Conservation (phyloP, 345 rosid species). For the Toxicodendron radicans region DNA sequence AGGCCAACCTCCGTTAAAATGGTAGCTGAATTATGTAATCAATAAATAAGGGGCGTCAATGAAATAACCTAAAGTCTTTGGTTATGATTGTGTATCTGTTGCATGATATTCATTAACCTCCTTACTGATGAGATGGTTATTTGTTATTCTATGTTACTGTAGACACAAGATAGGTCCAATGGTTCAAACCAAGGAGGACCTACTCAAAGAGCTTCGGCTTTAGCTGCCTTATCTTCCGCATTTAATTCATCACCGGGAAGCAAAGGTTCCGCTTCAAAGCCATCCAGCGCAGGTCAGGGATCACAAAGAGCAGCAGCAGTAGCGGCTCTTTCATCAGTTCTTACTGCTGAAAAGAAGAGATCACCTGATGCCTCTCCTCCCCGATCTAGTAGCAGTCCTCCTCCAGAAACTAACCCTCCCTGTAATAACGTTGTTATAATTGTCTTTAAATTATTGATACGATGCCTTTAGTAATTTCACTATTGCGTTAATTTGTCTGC, state of each 20-base stretch:
- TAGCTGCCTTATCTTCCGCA: conserved; percentile 82
- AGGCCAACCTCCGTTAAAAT: too few relatives aligned
- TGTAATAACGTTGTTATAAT: conserved; percentile 36
- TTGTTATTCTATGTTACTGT: conserved; percentile 21
- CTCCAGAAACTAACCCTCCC: conserved; percentile 40
- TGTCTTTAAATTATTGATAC: background rate
- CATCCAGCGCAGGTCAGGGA: conserved; percentile 46
- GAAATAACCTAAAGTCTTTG: background rate
- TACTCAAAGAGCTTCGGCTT: conserved; percentile 82
- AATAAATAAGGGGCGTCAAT: background rate
- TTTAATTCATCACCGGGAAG: conserved; percentile 58
- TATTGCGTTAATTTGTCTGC: conserved; percentile 10
- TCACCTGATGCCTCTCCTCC: conserved; percentile 70
- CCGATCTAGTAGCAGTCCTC: conserved; percentile 41
- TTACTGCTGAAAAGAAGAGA: conserved; percentile 76
- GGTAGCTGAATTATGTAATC: background rate
- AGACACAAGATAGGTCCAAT: conserved; percentile 60
- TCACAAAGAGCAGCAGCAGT: conserved; percentile 97
- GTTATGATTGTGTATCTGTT: background rate
- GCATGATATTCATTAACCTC: background rate
- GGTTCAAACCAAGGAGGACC: conserved; percentile 63
- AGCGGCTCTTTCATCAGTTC: conserved; percentile 93
- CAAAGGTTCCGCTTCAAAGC: conserved; percentile 47
- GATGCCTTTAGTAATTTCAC: background rate
- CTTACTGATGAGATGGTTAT: background rate